phyloP scores from a whole-genome alignment of 2,329 filamentous ascomycete species.

The Penicillium sclerotiorum region DNA sequence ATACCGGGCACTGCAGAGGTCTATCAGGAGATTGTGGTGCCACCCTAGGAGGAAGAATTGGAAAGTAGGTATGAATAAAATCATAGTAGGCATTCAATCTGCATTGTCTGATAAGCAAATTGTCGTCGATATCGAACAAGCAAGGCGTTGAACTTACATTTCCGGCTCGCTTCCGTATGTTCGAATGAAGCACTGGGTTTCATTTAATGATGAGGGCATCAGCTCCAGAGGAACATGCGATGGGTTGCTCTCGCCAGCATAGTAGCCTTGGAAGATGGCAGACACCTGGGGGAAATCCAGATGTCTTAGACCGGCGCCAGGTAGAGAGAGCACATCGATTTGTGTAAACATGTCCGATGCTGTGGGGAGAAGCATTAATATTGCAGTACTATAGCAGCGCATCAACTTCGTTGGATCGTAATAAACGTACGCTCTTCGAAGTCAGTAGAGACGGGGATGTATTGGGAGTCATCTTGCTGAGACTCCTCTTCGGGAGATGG shows the following conservation, averaged over 20 bases:
- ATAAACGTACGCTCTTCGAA: constrained; percentile 37
- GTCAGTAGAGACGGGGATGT: constrained; percentile 26
- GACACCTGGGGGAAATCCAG: constrained; percentile 44
- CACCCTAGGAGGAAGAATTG: constrained; percentile 45
- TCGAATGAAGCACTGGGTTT: constrained; percentile 36
- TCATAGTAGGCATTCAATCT: constrained; percentile 51
- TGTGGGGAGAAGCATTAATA: constrained; percentile 29
- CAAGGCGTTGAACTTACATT: constrained; percentile 35
- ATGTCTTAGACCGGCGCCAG: constrained; percentile 43
- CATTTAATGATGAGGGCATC: constrained; percentile 30
- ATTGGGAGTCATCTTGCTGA: constrained; percentile 23
- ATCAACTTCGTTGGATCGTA: neutral
- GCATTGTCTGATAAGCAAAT: constrained; percentile 15
- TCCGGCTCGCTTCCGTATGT: constrained; percentile 45
- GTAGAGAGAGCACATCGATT: constrained; percentile 44
- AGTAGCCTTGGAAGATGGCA: constrained; percentile 43
- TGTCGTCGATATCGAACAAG: neutral
- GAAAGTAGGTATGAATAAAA: constrained; percentile 50
- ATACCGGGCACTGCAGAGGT: constrained; percentile 36
- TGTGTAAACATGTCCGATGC: constrained; percentile 42
- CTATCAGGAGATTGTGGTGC: constrained; percentile 32
- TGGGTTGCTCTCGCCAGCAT: constrained; percentile 27
- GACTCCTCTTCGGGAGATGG: constrained; percentile 22
- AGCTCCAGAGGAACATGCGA: constrained; percentile 32
- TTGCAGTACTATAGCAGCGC: constrained; percentile 16